Base-by-base conservation (phyloP, 2,329 filamentous ascomycete species). In the Blastomyces percursus region DNA sequence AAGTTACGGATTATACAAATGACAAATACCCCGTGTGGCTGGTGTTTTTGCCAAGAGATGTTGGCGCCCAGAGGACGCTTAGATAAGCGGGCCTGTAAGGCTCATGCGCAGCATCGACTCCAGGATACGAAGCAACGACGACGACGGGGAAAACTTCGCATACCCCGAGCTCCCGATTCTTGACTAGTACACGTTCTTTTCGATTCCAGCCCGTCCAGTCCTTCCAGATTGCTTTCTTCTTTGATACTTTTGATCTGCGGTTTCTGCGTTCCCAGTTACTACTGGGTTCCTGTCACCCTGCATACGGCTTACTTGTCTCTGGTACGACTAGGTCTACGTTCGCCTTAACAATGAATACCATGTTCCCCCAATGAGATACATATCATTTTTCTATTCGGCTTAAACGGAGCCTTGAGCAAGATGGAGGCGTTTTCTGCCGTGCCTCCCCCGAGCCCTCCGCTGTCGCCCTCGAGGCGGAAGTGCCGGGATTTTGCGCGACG, bases 401-500 rank as follows among this genome's bases (percentile, higher is more conserved):
- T 48, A 24, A 24, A 1, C 57, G 24, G 54, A 57, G n/a, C n/a
- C n/a, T 12, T 57, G n/a, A 14, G 8, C 42, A 61, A 32, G 24
- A 77, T 77, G 75, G 74, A 75, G 60, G 73, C 74, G 35, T 68
- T 76, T 64, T 70, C 73, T 58, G 69, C 72, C 62, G 74, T 75
- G 55, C 64, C 63, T 21, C 65, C 69, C 9, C 67, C 70, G 19
- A 68, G 73, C 38, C 73, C 76, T 38, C 74, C 75, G 44, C 74
- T 76, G 21, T 74, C 76, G 16, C 72, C 73, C 21, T 73, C 74
- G 38, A 77, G 75, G 69, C 76, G 77, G 57, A 72, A 75, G n/a
- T 67, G 72, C 42, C 74, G 73, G 59, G 71, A 72, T 21, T 78
- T 76, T 71, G 76, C 77, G 12, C 74, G 76, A 63, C 76, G 71